Evolutionary conservation across 805 yeast species (phyloP), one percentile per base, ranked within the genome.

Genomic region (Yarrowia divulgata): DNA sequence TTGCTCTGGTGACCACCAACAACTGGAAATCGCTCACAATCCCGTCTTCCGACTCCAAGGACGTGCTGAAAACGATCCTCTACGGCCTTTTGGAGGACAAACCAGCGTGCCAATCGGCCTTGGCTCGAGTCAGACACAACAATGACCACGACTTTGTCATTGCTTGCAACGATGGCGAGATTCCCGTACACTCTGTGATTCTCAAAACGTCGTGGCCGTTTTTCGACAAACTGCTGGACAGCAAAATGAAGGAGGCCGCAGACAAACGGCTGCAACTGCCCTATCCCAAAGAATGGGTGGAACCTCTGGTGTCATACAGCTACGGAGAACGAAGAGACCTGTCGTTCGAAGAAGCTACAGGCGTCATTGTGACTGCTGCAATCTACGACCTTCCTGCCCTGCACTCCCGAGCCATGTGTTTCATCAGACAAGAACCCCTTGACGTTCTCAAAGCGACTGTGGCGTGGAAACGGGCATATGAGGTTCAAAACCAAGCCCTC

Each of bases 381-480:
- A 34, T 54, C 35, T 54, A 54, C 34, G 60, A 54, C 14, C n/a
- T 54, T 7, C 60, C 60, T 3, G 19, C 5, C 1, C 8, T 54
- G 2, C 45, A 14, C 3, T 18, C 45, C 2, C 32, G 1, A 8
- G 37, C 39, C 14, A 13, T 54, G 60, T 12, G 18, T n/a, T 34
- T 45, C 2, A 54, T 54, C 34, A 54, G 34, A 39, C 8, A 14
- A 1, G 60, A 54, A 8, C 5, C 18, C 1, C 6, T 54, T 18
- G 60, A 37, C 34, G 34, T 19, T 1, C 8, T 10, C 4, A 37
- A 37, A 14, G 45, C 60, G 1, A 4, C 6, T 2, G 9, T 12
- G 2, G 19, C 45, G 14, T 54, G 45, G 60, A 54, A 54, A 54
- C n/a, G 45, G 19, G 60, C 60, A 1, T 54, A 8, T 8, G 45